These are phyloP conservation scores for Solanum chilense DNA, from an alignment of 257 asterid genomes.

Conservation along the genomic window DNA sequence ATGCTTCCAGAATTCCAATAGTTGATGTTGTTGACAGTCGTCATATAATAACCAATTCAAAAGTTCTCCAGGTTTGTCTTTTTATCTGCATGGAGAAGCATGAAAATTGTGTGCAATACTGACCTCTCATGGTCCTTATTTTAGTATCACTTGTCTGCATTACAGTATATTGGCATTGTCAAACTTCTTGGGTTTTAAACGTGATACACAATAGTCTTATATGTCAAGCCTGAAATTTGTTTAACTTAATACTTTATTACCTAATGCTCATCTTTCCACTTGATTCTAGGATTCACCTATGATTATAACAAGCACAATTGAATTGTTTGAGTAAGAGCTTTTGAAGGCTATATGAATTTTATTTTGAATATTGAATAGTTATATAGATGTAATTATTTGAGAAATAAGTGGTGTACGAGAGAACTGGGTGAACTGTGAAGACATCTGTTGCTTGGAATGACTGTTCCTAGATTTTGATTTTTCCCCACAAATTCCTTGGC, in stretches of 20 bases:
- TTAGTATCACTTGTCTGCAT: neutral
- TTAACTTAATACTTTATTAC: neutral
- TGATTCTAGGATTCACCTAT: neutral
- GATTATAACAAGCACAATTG: neutral
- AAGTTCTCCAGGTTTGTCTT: slow-evolving; percentile 64
- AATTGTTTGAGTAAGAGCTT: neutral
- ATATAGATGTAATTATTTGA: neutral
- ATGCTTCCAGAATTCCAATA: slow-evolving; percentile 65
- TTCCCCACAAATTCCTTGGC: neutral
- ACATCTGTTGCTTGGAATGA: neutral
- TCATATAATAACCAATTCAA: slow-evolving; percentile 56
- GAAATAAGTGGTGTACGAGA: neutral
- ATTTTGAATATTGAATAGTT: neutral
- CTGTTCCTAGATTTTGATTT: neutral
- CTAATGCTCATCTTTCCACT: neutral
- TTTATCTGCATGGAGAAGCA: neutral
- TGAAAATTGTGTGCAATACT: neutral
- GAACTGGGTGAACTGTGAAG: neutral
- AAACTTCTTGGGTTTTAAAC: neutral
- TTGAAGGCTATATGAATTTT: neutral
- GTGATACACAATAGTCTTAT: neutral
- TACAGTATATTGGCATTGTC: neutral
- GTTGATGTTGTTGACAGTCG: slow-evolving; percentile 56
- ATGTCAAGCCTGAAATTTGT: neutral
- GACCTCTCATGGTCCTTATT: neutral